Base-by-base conservation (phyloP, 192 early-diverging fungal species). In the Backusella psychrophila region DNA sequence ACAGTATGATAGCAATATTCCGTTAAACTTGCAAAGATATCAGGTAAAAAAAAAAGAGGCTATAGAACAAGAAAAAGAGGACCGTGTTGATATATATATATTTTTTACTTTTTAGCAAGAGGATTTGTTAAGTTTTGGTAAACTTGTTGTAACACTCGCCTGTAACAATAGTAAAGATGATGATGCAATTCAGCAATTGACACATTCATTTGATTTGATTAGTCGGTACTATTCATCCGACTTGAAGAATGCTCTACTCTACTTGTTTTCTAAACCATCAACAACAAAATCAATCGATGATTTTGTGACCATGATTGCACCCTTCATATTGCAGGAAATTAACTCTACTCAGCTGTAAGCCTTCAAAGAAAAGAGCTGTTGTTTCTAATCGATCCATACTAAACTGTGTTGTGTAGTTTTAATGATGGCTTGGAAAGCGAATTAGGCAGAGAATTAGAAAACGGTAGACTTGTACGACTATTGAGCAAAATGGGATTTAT, bases 401-500 rank as follows among this genome's bases (percentile, higher is more conserved):
- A 41, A 41, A 41, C 11, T 11, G 39, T 33, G 33, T 0, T 41
- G 39, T 41, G 0, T 67, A 84, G 83, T 71, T 86, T 91, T 67
- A 94, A 93, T 31, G 98, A 99, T 77, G 69, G 90, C 53, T 85
- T 98, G 65, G 92, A 94, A 82, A 87, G 81, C 42, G 94, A 93
- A 68, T 82, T 99, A 72, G 81, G 85, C 36, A 84, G 90, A 35
- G 98, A 99, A 84, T 87, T 96, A 63, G 91, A 96, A 82, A 99
- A 99, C 75, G 96, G 94, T 35, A 91, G 98, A 31, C 73, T 99
- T 44, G 89, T 93, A n/a, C 84, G 96, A 35, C 79, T 99, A 38
- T 44, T 99, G 49, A 91, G 90, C 83, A 97, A 99, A 82, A 86
- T 99, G 59, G 96, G 93, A 26, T 96, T 95, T 77, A 95, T 99